Evolutionary conservation across 768 basidiomycete species (phyloP).

Genomic region (Lentinula sp.): DNA sequence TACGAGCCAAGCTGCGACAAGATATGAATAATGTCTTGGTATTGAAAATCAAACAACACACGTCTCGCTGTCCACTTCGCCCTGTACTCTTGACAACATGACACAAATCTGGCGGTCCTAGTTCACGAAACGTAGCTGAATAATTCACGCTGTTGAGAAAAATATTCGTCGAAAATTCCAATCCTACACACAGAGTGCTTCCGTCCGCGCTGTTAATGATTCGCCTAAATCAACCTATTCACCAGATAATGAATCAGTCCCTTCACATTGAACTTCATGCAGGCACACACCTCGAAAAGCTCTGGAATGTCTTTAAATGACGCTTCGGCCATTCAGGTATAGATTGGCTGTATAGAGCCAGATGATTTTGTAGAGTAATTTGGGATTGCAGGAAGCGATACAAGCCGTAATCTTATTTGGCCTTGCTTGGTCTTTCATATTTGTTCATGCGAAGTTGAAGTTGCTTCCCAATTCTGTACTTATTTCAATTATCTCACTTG

Average conservation of each 20-base stretch:
- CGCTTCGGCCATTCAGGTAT: conserved; percentile 53
- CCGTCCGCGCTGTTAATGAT: conserved; percentile 82
- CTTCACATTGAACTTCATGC: background rate
- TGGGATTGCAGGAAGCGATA: background rate
- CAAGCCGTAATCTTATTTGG: background rate
- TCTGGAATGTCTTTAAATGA: conserved; percentile 93
- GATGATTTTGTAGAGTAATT: background rate
- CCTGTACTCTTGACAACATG: conserved; percentile 93
- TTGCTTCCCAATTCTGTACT: too few species aligned
- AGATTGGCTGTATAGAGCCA: background rate
- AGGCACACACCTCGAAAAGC: conserved; percentile 76
- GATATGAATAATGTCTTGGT: conserved; percentile 1
- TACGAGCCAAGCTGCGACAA: conserved; percentile 79
- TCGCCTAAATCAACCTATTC: conserved; percentile 83
- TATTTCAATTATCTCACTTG: too few species aligned
- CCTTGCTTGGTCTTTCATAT: background rate
- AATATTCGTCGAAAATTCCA: conserved; percentile 1
- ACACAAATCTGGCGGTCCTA: conserved; percentile 95
- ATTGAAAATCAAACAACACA: conserved; percentile 30
- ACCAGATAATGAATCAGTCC: conserved; percentile 7
- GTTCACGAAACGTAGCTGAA: conserved; percentile 89
- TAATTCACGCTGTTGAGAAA: conserved; percentile 10
- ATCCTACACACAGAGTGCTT: conserved; percentile 70
- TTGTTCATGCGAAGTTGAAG: too few species aligned
- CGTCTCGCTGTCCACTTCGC: conserved; percentile 79